Evolutionary conservation across 148 eudicot species (phyloP).

Genomic region (Fagopyrum homotropicum): DNA sequence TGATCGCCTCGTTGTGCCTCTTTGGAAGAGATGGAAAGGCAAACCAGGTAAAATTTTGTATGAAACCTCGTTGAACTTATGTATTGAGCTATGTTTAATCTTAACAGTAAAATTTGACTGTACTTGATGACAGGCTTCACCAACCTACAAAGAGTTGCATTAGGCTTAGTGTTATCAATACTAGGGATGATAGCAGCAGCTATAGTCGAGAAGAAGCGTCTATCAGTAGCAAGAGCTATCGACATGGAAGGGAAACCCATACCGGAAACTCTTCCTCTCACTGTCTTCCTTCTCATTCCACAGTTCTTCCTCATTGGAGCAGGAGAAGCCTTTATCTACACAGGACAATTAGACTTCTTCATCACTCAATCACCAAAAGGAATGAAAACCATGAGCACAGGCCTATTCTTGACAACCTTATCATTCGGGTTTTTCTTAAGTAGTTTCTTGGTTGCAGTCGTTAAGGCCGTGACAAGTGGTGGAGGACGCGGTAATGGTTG

Average conservation of each 20-base stretch:
- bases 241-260: conserved; percentile 16
- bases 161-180: conserved; percentile 51
- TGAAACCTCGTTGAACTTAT: too few relatives aligned
- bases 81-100: too few relatives aligned
- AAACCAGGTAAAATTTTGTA: conserved; percentile 36
- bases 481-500: conserved; percentile 31
- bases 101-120: background rate
- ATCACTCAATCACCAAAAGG: conserved; percentile 74
- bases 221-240: conserved; percentile 34
- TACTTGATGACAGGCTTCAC: conserved; percentile 41
- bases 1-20: conserved; percentile 55
- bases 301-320: conserved; percentile 73
- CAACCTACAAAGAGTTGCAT: conserved; percentile 49
- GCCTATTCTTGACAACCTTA: conserved; percentile 59
- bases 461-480: conserved; percentile 38
- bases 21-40: conserved; percentile 55
- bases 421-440: conserved; percentile 73
- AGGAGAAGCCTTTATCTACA: conserved; percentile 79
- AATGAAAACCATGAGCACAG: conserved; percentile 91
- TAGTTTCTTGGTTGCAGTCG: conserved; percentile 52
- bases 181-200: conserved; percentile 71
- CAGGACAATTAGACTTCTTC: conserved; percentile 86
- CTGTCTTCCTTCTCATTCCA: conserved; percentile 54
- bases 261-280: conserved; percentile 36
- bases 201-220: conserved; percentile 44